phyloP scores from a whole-genome alignment of 768 basidiomycete species.

The Trametes maxima region DNA sequence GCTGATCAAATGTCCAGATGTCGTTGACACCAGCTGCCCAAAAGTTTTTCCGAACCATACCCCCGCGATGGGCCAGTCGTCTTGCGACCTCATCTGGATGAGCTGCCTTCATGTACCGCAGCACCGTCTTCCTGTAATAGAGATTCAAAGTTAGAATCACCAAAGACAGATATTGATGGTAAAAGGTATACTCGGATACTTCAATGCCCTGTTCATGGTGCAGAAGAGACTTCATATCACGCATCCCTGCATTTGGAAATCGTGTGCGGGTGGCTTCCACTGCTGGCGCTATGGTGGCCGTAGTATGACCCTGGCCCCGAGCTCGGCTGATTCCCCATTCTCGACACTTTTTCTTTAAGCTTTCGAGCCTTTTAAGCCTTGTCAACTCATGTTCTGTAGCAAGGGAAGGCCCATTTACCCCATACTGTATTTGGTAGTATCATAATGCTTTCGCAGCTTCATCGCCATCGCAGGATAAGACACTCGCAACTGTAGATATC shows the following conservation, averaged over 20 bases:
- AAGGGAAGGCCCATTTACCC: background rate
- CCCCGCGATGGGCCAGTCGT: conserved; percentile 22
- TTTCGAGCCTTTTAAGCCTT: background rate
- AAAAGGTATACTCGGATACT: background rate
- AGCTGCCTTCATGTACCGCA: background rate
- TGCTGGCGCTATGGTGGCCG: background rate
- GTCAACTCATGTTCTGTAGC: no score
- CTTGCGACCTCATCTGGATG: background rate
- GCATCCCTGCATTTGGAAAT: background rate
- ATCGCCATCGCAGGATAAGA: background rate
- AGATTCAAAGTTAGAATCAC: background rate
- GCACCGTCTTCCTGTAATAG: background rate
- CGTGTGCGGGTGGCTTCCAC: background rate
- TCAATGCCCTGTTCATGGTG: background rate
- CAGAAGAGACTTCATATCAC: background rate
- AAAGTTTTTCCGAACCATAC: conserved; percentile 31
- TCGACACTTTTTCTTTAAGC: background rate
- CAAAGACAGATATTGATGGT: background rate
- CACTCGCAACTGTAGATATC: background rate
- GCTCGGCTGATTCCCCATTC: background rate
- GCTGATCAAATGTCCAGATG: conserved; percentile 42
- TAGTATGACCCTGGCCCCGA: background rate
- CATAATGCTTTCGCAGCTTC: background rate
- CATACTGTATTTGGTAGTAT: background rate
- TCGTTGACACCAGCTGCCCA: conserved; percentile 47